These are phyloP conservation scores for Termitomyces sp. DNA, from an alignment of 768 basidiomycete genomes.

Conservation along the genomic window DNA sequence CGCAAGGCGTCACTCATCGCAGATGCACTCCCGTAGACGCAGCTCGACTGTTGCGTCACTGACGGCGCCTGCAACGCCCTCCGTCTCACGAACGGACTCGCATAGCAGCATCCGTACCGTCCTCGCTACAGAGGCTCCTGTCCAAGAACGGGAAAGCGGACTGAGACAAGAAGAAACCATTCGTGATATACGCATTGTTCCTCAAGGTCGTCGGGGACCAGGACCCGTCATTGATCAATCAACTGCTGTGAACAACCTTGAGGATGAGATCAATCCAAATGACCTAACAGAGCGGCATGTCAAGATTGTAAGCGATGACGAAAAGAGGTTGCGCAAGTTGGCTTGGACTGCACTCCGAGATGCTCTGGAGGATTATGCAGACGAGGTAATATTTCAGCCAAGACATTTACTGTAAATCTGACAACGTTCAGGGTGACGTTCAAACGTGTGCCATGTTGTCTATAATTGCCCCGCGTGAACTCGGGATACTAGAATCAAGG, in stretches of 20 bases:
- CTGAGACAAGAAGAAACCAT: constrained; percentile 24
- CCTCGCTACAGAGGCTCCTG: constrained; percentile 45
- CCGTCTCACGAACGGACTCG: constrained; percentile 46
- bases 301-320: constrained; percentile 43
- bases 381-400: constrained; percentile 38
- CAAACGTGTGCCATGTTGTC: constrained; percentile 77
- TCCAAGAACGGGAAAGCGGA: constrained; percentile 16
- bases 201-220: constrained; percentile 25
- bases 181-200: constrained; percentile 18
- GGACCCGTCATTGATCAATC: constrained; percentile 24
- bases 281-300: constrained; percentile 32
- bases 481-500: constrained; percentile 41
- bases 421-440: constrained; percentile 56
- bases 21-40: constrained; percentile 45
- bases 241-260: constrained; percentile 4
- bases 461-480: constrained; percentile 54
- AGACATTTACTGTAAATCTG: neutral
- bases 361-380: constrained; percentile 56
- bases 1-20: constrained; percentile 21
- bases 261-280: constrained; percentile 11
- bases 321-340: constrained; percentile 44
- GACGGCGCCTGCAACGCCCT: constrained; percentile 30
- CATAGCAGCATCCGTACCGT: constrained; percentile 71
- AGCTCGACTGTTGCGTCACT: constrained; percentile 67
- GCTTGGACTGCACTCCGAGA: constrained; percentile 54